These are phyloP conservation scores for Gamarada debralockiae DNA, from an alignment of 495 filamentous ascomycete genomes.

Conservation along the genomic window DNA sequence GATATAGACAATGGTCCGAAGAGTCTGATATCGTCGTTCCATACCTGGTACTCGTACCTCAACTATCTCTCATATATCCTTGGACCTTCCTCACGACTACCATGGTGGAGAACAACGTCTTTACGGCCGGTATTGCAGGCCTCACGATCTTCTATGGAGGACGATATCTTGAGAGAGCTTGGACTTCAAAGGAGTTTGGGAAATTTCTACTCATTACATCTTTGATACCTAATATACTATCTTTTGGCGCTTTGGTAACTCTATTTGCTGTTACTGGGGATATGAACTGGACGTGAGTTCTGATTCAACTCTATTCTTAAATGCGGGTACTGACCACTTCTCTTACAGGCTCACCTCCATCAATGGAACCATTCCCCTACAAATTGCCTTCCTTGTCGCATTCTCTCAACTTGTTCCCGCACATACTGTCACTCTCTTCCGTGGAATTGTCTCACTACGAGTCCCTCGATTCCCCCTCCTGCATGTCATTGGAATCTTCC, in stretches of 20 bases:
- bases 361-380: conserved; percentile 81
- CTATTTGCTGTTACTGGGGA: conserved; percentile 68
- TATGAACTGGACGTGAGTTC: conserved; percentile 63
- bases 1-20: conserved; percentile 59
- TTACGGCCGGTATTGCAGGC: conserved; percentile 76
- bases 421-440: conserved; percentile 93
- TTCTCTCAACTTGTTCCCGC: conserved; percentile 98
- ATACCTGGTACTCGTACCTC: conserved; percentile 83
- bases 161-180: conserved; percentile 91
- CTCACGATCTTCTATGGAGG: conserved; percentile 89
- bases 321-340: not conserved
- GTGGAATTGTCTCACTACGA: conserved; percentile 80
- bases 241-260: conserved; percentile 67
- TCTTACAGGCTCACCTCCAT: conserved; percentile 65
- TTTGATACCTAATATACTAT: conserved; percentile 73
- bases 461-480: conserved; percentile 88
- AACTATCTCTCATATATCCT: conserved; percentile 77
- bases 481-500: conserved; percentile 72
- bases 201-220: conserved; percentile 81
- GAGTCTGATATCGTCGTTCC: conserved; percentile 60
- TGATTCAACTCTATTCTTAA: not conserved
- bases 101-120: conserved; percentile 89
- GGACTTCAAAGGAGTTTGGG: conserved; percentile 87
- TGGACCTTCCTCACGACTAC: conserved; percentile 89
- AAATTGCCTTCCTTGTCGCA: conserved; percentile 92